A percentile compares a stretch with the other conserved stretches of the same genome.
These are phyloP conservation scores for Globisporangium okanoganense DNA, from an alignment of 352 stramenopile species.

Conservation along the genomic window DNA sequence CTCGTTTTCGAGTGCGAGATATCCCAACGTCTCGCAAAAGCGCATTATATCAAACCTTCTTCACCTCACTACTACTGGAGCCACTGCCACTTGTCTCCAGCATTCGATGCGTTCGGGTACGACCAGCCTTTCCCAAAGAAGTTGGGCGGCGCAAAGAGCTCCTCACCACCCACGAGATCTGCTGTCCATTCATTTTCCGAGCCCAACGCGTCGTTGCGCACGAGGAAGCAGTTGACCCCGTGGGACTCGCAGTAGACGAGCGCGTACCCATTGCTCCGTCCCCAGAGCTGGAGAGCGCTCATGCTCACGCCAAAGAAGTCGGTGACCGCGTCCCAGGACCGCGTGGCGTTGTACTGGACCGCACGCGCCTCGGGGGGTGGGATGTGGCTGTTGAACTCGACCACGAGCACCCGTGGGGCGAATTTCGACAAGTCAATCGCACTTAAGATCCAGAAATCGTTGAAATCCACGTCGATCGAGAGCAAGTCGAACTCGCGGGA, in stretches of 20 bases:
- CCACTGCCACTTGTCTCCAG: slow-evolving; percentile 50
- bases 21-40: too few species aligned
- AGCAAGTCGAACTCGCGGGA: slow-evolving; percentile 51
- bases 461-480: slow-evolving; percentile 75
- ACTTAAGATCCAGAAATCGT: slow-evolving; percentile 69
- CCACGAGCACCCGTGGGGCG: slow-evolving; percentile 48
- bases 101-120: slow-evolving; percentile 38
- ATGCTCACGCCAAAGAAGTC: slow-evolving; percentile 62
- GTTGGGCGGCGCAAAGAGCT: slow-evolving; percentile 51
- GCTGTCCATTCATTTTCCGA: background rate
- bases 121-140: slow-evolving; percentile 59
- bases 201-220: slow-evolving; percentile 41
- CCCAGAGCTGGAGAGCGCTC: slow-evolving; percentile 46
- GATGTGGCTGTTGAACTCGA: slow-evolving; percentile 66
- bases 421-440: slow-evolving; percentile 41
- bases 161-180: slow-evolving; percentile 16
- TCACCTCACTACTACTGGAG: slow-evolving; percentile 11
- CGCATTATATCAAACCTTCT: background rate
- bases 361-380: slow-evolving; percentile 33
- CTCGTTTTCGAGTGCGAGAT: too few species aligned
- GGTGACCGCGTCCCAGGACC: slow-evolving; percentile 40
- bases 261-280: slow-evolving; percentile 38
- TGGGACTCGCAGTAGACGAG: slow-evolving; percentile 80
- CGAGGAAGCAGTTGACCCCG: slow-evolving; percentile 72
- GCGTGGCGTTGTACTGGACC: slow-evolving; percentile 38